A percentile compares a stretch with the other conserved stretches of the same genome.
Conservation (phyloP, 805 yeast species). For the Saturnispora diversa region DNA sequence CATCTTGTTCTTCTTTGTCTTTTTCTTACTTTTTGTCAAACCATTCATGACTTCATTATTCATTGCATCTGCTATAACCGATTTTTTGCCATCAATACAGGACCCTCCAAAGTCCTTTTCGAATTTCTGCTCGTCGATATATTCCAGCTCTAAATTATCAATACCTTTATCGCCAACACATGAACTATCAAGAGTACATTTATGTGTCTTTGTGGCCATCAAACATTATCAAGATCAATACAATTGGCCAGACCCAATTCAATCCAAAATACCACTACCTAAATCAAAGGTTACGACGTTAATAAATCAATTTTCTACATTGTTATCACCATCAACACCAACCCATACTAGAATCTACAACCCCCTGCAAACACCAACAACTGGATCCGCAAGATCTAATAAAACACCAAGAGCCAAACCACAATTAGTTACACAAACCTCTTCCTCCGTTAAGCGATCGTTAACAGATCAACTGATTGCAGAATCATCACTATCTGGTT, state of each 20-base stretch:
- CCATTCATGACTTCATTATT: slow-evolving; percentile 26
- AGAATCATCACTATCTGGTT: neutral
- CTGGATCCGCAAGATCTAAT: neutral
- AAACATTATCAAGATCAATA: slow-evolving; percentile 39
- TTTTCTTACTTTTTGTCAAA: neutral
- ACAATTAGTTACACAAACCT: neutral
- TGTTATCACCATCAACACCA: slow-evolving; percentile 19
- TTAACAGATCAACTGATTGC: slow-evolving; percentile 4
- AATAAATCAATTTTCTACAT: slow-evolving; percentile 35
- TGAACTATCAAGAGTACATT: slow-evolving; percentile 59
- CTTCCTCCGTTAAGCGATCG: slow-evolving; percentile 8
- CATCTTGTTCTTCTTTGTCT: no score
- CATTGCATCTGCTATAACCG: slow-evolving; percentile 34
- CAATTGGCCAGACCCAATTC: slow-evolving; percentile 41
- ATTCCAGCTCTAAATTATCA: slow-evolving; percentile 46
- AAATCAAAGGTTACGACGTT: slow-evolving; percentile 34
- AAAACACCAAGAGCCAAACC: slow-evolving; percentile 2
- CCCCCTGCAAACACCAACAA: slow-evolving; percentile 2
- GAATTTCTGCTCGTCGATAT: slow-evolving; percentile 37
- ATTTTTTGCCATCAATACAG: slow-evolving; percentile 41
- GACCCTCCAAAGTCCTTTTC: slow-evolving; percentile 38
- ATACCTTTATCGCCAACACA: slow-evolving; percentile 39
- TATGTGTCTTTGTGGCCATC: slow-evolving; percentile 57
- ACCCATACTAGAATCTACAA: slow-evolving; percentile 10
- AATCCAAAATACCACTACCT: slow-evolving; percentile 52